Evolutionary conservation across 768 basidiomycete species (phyloP).

Genomic region (Termitomyces titanicus): DNA sequence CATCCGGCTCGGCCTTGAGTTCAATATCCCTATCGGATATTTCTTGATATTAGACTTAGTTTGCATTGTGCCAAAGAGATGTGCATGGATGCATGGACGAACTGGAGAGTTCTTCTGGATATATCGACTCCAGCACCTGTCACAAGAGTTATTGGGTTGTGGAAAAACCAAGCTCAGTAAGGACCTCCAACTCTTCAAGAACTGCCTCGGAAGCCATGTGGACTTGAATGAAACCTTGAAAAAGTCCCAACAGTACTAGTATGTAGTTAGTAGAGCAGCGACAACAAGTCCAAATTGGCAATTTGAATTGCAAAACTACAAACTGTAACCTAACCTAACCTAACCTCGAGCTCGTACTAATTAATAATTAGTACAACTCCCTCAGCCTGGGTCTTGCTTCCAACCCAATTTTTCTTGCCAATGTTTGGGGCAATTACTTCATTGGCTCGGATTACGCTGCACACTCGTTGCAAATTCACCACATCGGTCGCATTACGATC

Average conservation of each 20-base stretch:
- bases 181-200: constrained; percentile 89
- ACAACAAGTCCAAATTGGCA: constrained; percentile 13
- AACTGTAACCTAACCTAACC: too few relatives aligned
- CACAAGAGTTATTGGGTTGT: constrained; percentile 6
- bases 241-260: too few relatives aligned
- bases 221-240: background rate
- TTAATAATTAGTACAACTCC: too few relatives aligned
- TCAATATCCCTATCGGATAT: constrained; percentile 76
- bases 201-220: constrained; percentile 65
- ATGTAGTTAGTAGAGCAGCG: background rate
- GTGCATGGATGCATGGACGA: constrained; percentile 39
- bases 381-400: too few relatives aligned
- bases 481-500: constrained; percentile 3
- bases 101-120: constrained; percentile 92
- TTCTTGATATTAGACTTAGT: constrained; percentile 52
- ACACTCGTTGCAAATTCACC: background rate
- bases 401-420: background rate
- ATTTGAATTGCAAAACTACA: background rate
- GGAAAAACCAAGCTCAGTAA: constrained; percentile 6
- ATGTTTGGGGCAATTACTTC: constrained; percentile 12
- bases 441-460: constrained; percentile 4
- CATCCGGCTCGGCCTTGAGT: constrained; percentile 88
- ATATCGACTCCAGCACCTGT: constrained; percentile 93
- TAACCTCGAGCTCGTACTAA: too few relatives aligned
- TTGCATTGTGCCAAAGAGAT: constrained; percentile 15